Evolutionary conservation across 441 rosid species (phyloP).

Genomic region (Pelargonium fulgidum): DNA sequence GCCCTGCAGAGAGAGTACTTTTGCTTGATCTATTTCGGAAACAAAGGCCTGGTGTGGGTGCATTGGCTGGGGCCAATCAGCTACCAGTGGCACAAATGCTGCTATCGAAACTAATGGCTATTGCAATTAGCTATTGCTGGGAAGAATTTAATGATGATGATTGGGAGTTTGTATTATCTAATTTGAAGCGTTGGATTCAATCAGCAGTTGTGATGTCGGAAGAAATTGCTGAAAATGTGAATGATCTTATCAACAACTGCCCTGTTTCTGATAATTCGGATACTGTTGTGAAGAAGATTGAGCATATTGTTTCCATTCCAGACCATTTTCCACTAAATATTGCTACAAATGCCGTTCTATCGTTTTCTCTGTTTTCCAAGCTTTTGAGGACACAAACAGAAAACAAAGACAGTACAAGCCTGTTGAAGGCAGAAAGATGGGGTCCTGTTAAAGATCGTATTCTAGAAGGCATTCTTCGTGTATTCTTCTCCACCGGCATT

Average conservation of each 20-base stretch:
- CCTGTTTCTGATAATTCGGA: slow-evolving; percentile 40
- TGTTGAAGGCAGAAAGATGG: slow-evolving; percentile 49
- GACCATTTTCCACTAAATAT: slow-evolving; percentile 44
- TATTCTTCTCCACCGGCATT: slow-evolving; percentile 84
- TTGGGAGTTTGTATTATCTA: slow-evolving; percentile 72
- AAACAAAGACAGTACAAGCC: slow-evolving; percentile 27
- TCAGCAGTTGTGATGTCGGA: slow-evolving; percentile 86
- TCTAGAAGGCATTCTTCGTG: slow-evolving; percentile 73
- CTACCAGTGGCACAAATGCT: slow-evolving; percentile 49
- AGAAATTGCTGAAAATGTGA: slow-evolving; percentile 73
- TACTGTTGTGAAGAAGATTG: slow-evolving; percentile 40
- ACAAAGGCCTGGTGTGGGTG: slow-evolving; percentile 51
- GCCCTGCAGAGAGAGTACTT: slow-evolving; percentile 51
- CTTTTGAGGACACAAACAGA: slow-evolving; percentile 30
- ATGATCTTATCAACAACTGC: slow-evolving; percentile 38
- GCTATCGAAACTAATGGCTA: slow-evolving; percentile 57
- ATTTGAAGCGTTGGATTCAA: slow-evolving; percentile 69
- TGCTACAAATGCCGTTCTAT: slow-evolving; percentile 64
- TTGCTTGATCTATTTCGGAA: slow-evolving; percentile 71
- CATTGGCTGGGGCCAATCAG: slow-evolving; percentile 35
- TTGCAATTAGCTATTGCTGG: slow-evolving; percentile 84
- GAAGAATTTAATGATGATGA: slow-evolving; percentile 71
- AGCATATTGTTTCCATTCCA: slow-evolving; percentile 43
- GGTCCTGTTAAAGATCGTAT: slow-evolving; percentile 55
- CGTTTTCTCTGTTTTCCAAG: slow-evolving; percentile 50